phyloP scores from a whole-genome alignment of 73 alveolate species.

The Paramecium caudatum region DNA sequence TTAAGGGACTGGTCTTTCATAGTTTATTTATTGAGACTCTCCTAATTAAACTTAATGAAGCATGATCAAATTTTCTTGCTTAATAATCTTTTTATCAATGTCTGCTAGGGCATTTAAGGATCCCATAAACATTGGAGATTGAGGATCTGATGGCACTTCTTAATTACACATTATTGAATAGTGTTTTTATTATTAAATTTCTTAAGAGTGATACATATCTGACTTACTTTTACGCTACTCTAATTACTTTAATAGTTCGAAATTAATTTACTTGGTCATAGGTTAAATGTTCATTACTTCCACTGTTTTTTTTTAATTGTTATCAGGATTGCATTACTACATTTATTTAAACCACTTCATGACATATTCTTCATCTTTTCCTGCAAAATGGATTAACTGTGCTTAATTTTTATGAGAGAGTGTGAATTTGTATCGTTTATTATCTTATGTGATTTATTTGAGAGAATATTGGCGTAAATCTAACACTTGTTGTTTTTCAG shows the following conservation, averaged over 20 bases:
- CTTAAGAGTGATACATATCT: background rate
- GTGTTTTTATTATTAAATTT: background rate
- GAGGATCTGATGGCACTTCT: no score
- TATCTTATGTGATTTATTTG: background rate
- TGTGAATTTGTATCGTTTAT: background rate
- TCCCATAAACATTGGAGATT: no score
- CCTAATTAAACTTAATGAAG: no score
- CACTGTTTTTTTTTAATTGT: background rate
- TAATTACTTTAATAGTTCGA: background rate
- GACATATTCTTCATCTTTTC: conserved; percentile 12
- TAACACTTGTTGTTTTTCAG: background rate
- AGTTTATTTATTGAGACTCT: no score
- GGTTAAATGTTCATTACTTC: conserved; percentile 25
- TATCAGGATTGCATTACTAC: background rate
- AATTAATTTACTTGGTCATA: background rate
- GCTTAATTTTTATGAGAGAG: background rate
- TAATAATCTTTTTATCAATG: no score
- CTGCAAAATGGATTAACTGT: background rate
- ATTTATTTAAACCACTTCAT: conserved; percentile 19
- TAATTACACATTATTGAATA: no score
- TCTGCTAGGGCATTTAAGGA: no score
- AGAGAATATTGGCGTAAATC: background rate
- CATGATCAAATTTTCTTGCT: no score
- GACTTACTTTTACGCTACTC: background rate
- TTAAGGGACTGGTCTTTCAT: no score